Base-by-base conservation (phyloP, 176 grass and related monocot species). In the Zea luxurians region DNA sequence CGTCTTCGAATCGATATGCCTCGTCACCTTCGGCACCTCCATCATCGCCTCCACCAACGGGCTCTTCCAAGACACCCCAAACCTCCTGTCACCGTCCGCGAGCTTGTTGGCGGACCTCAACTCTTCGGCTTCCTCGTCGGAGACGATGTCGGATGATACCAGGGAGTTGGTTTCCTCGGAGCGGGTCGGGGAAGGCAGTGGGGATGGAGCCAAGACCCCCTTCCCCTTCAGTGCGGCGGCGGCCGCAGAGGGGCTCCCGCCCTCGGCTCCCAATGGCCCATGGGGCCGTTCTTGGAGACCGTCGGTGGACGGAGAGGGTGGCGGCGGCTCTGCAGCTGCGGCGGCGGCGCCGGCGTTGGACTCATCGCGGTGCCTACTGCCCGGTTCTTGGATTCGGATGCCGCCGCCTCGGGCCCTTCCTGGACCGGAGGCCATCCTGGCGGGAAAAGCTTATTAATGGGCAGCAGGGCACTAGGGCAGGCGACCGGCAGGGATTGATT, bases 401-500 rank as follows among this genome's bases (percentile, higher is more conserved):
- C 4, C 49, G 71, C 4, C 49, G 9, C 17, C 71, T 53, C 6
- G 49, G 6, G 64, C 61, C 46, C 49, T 38, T n/a, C 61, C 47
- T 52, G 76, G 6, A 66, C 46, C 76, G 15, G 75, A 66, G 11
- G 75, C 75, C 73, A 63, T 76, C 74, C 17, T 76, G 43, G 74
- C 74, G 74, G 74, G 74, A 76, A 76, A 61, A 13, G 7, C 41
- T 27, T 27, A 27, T 27, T 27, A 27, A 27, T 27, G 27, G 27
- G 27, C 27, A 27, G 27, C 27, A 27, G 27, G 27, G 27, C 27
- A 27, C 0, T 1, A 27, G 27, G 27, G 27, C 27, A 27, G 45
- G 69, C 20, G 58, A 76, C 6, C 43, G 20, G 58, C 4, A 2
- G 45, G 74, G 47, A 37, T 7, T 71, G 13, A 6, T 12, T 52